phyloP scores from a whole-genome alignment of 176 grass and related monocot genomes.

The Eremochloa ophiuroides region DNA sequence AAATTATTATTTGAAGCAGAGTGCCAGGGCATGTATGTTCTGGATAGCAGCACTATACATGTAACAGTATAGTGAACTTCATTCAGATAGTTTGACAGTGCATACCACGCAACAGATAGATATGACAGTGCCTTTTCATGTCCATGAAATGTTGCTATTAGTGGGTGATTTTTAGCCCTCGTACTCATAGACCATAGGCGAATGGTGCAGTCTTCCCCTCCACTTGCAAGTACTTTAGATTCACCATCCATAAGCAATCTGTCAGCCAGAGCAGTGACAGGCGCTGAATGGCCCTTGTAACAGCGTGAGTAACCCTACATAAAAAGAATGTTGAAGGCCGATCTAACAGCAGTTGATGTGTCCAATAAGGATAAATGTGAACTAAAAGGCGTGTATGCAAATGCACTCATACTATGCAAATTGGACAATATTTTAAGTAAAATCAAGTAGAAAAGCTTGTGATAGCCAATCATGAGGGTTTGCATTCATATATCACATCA shows the following conservation, averaged over 20 bases:
- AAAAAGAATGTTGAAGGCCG: neutral
- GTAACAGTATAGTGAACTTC: neutral
- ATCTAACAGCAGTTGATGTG: neutral
- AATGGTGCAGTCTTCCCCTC: constrained; percentile 85
- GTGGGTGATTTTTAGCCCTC: constrained; percentile 55
- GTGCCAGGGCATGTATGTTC: neutral
- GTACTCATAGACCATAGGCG: constrained; percentile 73
- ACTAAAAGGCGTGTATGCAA: neutral
- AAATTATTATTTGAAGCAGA: neutral
- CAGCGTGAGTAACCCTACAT: constrained; percentile 60
- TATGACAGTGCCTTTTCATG: constrained; percentile 79
- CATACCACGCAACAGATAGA: constrained; percentile 75
- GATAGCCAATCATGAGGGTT: neutral
- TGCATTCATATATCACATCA: neutral
- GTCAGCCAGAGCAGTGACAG: constrained; percentile 68
- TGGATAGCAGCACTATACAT: neutral
- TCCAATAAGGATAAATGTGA: neutral
- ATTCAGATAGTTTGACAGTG: constrained; percentile 16
- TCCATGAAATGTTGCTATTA: constrained; percentile 66
- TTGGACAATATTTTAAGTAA: neutral
- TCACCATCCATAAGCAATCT: constrained; percentile 66
- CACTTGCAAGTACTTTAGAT: constrained; percentile 80
- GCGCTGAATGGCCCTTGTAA: constrained; percentile 76
- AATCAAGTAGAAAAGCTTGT: neutral
- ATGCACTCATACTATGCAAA: neutral